A percentile compares a stretch with the other conserved stretches of the same genome.
Conservation (phyloP, 2,329 filamentous ascomycete genomes). For the Cadophora sp. region DNA sequence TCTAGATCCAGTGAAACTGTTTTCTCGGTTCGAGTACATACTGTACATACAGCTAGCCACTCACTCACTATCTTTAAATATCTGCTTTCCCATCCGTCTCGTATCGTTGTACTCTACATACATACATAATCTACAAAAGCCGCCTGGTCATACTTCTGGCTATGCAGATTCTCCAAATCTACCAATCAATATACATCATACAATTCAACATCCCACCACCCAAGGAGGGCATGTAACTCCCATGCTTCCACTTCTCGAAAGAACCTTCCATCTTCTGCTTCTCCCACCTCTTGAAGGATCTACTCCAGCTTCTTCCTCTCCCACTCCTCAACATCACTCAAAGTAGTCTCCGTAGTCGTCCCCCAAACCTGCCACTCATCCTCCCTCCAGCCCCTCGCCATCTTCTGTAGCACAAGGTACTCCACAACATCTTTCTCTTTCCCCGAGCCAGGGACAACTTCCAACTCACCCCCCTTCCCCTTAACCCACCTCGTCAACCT, state of each 20-base stretch:
- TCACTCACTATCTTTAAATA: neutral
- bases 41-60: neutral
- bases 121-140: conserved; percentile 9
- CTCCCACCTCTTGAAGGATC: conserved; percentile 36
- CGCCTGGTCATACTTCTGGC: neutral
- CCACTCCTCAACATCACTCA: conserved; percentile 42
- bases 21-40: neutral
- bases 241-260: neutral
- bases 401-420: conserved; percentile 67
- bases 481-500: conserved; percentile 50
- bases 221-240: neutral
- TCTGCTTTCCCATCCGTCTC: neutral
- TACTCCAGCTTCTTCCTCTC: conserved; percentile 25
- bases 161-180: neutral
- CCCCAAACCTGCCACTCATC: conserved; percentile 71
- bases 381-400: conserved; percentile 52
- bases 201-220: neutral
- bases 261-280: conserved; percentile 14
- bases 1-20: neutral
- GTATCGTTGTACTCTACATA: conserved; percentile 5
- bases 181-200: neutral
- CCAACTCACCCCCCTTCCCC: conserved; percentile 46
- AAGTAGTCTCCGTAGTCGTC: conserved; percentile 61
- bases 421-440: conserved; percentile 64
- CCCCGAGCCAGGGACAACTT: conserved; percentile 54